Conservation (phyloP, 1,284 basidiomycete species). For the Cryptococcus sp. region DNA sequence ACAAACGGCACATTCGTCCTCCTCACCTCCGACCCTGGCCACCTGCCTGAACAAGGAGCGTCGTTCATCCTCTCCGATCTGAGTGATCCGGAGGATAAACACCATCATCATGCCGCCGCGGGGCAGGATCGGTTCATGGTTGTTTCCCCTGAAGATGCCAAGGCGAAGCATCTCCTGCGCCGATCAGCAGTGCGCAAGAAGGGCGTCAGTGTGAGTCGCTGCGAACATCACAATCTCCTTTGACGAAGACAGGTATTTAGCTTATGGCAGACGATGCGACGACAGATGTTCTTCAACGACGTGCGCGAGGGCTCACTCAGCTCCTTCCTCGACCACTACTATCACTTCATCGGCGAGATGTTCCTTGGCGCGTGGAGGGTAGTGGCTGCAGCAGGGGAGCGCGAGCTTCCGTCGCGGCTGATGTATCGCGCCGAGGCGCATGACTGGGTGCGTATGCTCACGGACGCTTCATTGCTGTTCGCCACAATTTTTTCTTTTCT, state of each 20-base stretch:
- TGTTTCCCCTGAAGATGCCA: constrained; percentile 49
- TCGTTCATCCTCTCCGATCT: constrained; percentile 19
- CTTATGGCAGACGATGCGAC: background rate
- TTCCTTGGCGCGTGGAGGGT: constrained; percentile 30
- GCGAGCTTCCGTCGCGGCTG: constrained; percentile 20
- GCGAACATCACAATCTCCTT: constrained; percentile 61
- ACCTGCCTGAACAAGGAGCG: constrained; percentile 21
- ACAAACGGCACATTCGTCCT: constrained; percentile 32
- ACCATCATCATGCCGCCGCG: constrained; percentile 16
- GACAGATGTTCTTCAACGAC: constrained; percentile 11
- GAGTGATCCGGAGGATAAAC: constrained; percentile 12
- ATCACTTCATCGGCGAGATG: constrained; percentile 28
- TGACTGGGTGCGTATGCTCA: constrained; percentile 20
- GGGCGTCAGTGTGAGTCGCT: constrained; percentile 38
- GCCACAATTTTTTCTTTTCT: background rate
- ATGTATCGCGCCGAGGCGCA: constrained; percentile 19
- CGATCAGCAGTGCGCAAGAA: constrained; percentile 24
- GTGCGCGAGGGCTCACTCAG: background rate
- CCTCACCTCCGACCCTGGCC: constrained; percentile 27
- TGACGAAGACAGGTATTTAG: constrained; percentile 18
- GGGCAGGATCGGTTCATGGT: constrained; percentile 23
- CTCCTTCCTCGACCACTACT: constrained; percentile 26
- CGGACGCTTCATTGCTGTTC: background rate
- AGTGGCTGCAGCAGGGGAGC: constrained; percentile 17
- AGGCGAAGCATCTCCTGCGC: constrained; percentile 17